These are phyloP conservation scores for Kwoniella pini DNA, from an alignment of 768 basidiomycete genomes.

Conservation along the genomic window DNA sequence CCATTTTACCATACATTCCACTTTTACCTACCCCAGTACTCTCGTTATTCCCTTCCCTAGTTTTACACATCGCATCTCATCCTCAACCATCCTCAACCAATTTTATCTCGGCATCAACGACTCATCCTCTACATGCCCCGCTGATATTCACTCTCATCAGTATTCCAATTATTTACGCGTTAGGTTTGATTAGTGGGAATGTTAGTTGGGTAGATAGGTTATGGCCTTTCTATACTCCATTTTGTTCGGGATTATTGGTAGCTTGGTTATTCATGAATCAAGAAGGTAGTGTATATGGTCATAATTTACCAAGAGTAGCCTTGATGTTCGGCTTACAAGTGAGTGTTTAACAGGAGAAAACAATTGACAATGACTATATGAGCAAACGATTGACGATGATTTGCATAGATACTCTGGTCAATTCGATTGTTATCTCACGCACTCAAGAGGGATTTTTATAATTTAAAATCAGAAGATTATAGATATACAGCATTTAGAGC, in stretches of 20 bases:
- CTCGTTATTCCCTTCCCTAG: conserved; percentile 21
- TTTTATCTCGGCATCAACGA: conserved; percentile 27
- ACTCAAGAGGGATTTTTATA: conserved; percentile 76
- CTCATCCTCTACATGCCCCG: conserved; percentile 41
- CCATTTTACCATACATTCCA: conserved; percentile 16
- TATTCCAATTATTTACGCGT: conserved; percentile 35
- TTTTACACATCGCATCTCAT: conserved; percentile 24
- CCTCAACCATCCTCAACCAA: conserved; percentile 23
- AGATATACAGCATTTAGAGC: conserved; percentile 79
- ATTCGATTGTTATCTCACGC: conserved; percentile 74
- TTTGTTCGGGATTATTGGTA: conserved; percentile 80
- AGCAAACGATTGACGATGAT: neutral
- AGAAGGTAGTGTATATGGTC: conserved; percentile 60
- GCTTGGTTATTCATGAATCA: conserved; percentile 63
- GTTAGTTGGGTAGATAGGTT: conserved; percentile 62
- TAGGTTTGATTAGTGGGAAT: conserved; percentile 49
- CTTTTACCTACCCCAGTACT: conserved; percentile 30
- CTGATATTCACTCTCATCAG: conserved; percentile 23
- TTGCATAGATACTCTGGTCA: conserved; percentile 44
- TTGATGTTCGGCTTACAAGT: conserved; percentile 73
- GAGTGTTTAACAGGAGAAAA: conserved; percentile 46
- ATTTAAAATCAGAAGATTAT: conserved; percentile 66
- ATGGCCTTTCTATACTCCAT: conserved; percentile 70
- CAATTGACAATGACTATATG: too few relatives aligned
- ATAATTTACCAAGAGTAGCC: conserved; percentile 64